Evolutionary conservation across 768 basidiomycete species (phyloP), one percentile per base, ranked within the genome.

Genomic region (Tricholoma terreum): DNA sequence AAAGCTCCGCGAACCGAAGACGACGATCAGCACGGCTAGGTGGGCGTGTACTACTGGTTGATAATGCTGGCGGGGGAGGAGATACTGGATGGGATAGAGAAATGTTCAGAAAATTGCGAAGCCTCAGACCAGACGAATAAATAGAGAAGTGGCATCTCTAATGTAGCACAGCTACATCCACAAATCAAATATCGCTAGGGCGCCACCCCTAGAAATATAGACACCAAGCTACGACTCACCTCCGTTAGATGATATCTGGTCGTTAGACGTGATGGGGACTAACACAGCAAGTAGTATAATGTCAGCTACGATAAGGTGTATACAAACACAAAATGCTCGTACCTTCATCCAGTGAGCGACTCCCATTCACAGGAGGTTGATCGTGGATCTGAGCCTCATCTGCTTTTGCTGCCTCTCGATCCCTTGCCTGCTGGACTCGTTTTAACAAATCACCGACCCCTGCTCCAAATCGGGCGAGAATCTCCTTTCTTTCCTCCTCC

Each of bases 1-100:
- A 82, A 14, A 91, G 75, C 36, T 92, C 85, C 31, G 90, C 88
- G 64, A 94, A 94, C 15, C 91, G 84, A 30, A 92, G 71, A 61
- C 73, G 83, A 12, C 86, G 79, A 60, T 71, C 83, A 52, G 68
- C 78, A 69, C 70, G 84, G 78, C 69, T 82, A 2, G 85, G 80
- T 12, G 88, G 86, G 11, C 87, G 84, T 12, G 83, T 84, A 55
- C 71, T 78, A 55, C 76, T 73, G 6, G 77, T 73, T 10, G 79
- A 78, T 35, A 83, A 65, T 9, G 83, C 78, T 5, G 84, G 77
- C 19, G 79, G 73, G 6, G 73, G 77, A 60, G 72, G 69, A 22
- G 72, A 75, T 57, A 61, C 66, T 65, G 60, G 64, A 67, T 54
- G 49, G 35, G 55, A 48, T 57, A 58, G 11, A 8, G 55, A 24